Evolutionary conservation across 2,329 filamentous ascomycete species (phyloP).

Genomic region (Stemphylium vesicarium): DNA sequence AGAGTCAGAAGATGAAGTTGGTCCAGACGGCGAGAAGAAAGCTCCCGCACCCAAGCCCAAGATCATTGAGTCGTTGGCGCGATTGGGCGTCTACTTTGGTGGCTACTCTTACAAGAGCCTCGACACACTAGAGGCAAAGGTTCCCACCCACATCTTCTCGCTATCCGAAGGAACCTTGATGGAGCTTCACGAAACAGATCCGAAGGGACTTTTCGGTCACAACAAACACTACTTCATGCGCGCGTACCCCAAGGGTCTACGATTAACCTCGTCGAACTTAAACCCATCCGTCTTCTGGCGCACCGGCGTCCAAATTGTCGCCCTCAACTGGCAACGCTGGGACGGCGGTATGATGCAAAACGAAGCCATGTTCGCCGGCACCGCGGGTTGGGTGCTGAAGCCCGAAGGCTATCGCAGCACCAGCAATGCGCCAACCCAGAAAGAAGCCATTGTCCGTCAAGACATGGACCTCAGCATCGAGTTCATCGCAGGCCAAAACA

Average conservation of each 20-base stretch:
- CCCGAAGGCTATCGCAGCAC: slow-evolving; percentile 71
- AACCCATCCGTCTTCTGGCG: slow-evolving; percentile 87
- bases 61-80: slow-evolving; percentile 75
- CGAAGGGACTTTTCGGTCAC: slow-evolving; percentile 73
- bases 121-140: slow-evolving; percentile 61
- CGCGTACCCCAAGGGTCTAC: slow-evolving; percentile 82
- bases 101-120: slow-evolving; percentile 82
- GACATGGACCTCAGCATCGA: slow-evolving; percentile 73
- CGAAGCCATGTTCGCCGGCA: slow-evolving; percentile 85
- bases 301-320: slow-evolving; percentile 87
- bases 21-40: slow-evolving; percentile 52
- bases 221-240: slow-evolving; percentile 85
- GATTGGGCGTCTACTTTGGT: slow-evolving; percentile 83
- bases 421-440: slow-evolving; percentile 47
- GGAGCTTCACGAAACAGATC: slow-evolving; percentile 67
- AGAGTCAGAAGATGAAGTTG: slow-evolving; percentile 43
- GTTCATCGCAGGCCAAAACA: slow-evolving; percentile 76
- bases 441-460: slow-evolving; percentile 56
- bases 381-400: slow-evolving; percentile 85
- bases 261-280: slow-evolving; percentile 84
- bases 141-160: slow-evolving; percentile 69
- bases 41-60: slow-evolving; percentile 59
- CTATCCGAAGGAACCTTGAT: slow-evolving; percentile 69
- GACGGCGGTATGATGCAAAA: slow-evolving; percentile 97
- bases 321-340: slow-evolving; percentile 90